Conservation (phyloP, 1,139 yeast genomes). For the Saccharomyces uvarum region DNA sequence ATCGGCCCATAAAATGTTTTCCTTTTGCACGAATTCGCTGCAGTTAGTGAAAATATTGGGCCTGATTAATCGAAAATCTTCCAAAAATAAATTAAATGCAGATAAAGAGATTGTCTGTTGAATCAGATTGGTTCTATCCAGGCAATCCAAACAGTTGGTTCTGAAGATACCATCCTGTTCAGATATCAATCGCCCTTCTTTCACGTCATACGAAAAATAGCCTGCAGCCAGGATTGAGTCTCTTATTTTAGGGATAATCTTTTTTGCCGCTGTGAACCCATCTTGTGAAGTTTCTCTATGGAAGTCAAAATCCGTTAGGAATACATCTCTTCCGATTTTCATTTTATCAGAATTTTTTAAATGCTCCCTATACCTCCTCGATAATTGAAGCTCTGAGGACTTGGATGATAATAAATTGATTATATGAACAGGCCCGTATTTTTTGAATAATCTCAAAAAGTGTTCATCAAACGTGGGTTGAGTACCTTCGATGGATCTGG, state of each 20-base stretch:
- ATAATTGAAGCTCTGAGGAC: conserved; percentile 66
- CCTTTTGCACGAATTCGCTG: conserved; percentile 54
- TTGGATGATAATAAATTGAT: conserved; percentile 78
- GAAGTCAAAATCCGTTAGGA: conserved; percentile 80
- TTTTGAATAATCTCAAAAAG: conserved; percentile 57
- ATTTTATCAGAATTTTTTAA: conserved; percentile 29
- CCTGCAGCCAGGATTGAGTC: conserved; percentile 72
- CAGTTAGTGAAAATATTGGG: conserved; percentile 27
- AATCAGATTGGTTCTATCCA: conserved; percentile 87
- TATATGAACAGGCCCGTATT: conserved; percentile 81
- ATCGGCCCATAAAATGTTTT: conserved; percentile 91
- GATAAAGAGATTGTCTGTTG: conserved; percentile 75
- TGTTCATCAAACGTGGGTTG: conserved; percentile 85
- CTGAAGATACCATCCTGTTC: conserved; percentile 88
- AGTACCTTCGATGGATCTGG: conserved; percentile 85
- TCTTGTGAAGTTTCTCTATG: conserved; percentile 86
- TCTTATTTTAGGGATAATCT: conserved; percentile 55
- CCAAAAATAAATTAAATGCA: conserved; percentile 59
- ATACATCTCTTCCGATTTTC: conserved; percentile 42
- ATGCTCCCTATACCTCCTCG: conserved; percentile 59
- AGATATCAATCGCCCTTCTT: conserved; percentile 43
- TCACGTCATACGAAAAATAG: conserved; percentile 58
- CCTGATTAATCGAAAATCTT: conserved; percentile 37
- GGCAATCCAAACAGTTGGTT: conserved; percentile 88
- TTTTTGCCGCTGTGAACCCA: conserved; percentile 77